Conservation (phyloP, 1,139 yeast species). For the Sugiyamaella grinbergsii region DNA sequence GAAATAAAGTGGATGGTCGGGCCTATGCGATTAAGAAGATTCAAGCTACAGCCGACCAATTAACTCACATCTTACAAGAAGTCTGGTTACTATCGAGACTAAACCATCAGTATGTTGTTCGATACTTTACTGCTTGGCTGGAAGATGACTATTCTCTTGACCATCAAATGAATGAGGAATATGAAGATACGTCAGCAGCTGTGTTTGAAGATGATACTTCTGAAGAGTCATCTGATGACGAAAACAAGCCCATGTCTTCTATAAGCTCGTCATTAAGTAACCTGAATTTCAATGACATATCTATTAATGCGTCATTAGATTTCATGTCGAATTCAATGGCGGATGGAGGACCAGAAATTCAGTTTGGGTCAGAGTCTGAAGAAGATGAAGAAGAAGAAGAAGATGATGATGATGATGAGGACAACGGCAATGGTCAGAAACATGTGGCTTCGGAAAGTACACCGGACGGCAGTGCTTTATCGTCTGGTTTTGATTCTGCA, state of each 20-base stretch:
- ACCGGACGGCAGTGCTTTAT: constrained; percentile 1
- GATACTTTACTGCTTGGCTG: constrained; percentile 97
- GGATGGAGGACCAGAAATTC: constrained; percentile 37
- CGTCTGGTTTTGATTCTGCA: constrained; percentile 18
- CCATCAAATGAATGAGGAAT: constrained; percentile 37
- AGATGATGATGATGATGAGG: constrained; percentile 24
- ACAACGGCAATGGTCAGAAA: constrained; percentile 32
- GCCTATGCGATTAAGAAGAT: constrained; percentile 93
- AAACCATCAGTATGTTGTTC: constrained; percentile 92
- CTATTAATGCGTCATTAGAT: constrained; percentile 31
- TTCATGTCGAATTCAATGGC: constrained; percentile 38
- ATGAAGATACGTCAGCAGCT: constrained; percentile 24
- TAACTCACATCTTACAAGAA: constrained; percentile 82
- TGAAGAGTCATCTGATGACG: constrained; percentile 21
- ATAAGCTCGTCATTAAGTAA: constrained; percentile 16
- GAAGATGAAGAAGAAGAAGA: constrained; percentile 27
- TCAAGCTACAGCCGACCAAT: constrained; percentile 74
- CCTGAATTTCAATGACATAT: constrained; percentile 18
- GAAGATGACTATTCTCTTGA: constrained; percentile 59
- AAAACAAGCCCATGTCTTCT: constrained; percentile 1
- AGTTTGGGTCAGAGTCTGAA: constrained; percentile 36
- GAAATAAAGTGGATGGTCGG: constrained; percentile 90
- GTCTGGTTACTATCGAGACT: constrained; percentile 88
- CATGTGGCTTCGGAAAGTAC: constrained; percentile 24
- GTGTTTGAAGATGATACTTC: constrained; percentile 31